phyloP scores from a whole-genome alignment of 257 asterid genomes.

The Cruciata laevipes region DNA sequence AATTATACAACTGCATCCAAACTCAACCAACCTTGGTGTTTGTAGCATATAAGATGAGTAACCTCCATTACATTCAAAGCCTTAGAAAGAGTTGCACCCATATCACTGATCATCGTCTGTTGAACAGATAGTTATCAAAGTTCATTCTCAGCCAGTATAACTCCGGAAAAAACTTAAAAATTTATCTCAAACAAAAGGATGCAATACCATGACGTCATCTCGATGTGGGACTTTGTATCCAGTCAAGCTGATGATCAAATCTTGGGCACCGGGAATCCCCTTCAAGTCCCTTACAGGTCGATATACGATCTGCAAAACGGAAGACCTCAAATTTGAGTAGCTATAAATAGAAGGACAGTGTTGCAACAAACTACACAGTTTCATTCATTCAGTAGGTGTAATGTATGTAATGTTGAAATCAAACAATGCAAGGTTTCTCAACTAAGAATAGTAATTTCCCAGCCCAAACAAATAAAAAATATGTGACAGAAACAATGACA shows the following conservation, averaged over 20 bases:
- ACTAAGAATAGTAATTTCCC: too few species aligned
- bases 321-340: conserved; percentile 5
- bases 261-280: conserved; percentile 82
- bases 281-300: conserved; percentile 56
- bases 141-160: background rate
- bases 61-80: conserved; percentile 69
- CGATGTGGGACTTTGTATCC: conserved; percentile 74
- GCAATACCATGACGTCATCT: conserved; percentile 72
- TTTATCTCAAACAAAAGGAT: conserved; percentile 16
- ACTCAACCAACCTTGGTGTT: conserved; percentile 65
- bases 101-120: conserved; percentile 81
- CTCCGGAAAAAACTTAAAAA: background rate
- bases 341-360: too few species aligned
- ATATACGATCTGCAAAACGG: conserved; percentile 56
- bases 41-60: conserved; percentile 96
- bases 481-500: background rate
- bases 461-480: background rate
- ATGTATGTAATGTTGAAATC: too few species aligned
- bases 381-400: background rate
- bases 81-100: conserved; percentile 89
- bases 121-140: conserved; percentile 6
- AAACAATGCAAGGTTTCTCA: too few species aligned
- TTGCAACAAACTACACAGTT: too few species aligned
- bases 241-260: conserved; percentile 70
- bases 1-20: background rate